These are phyloP conservation scores for Aspergillus egyptiacus DNA, from an alignment of 495 filamentous ascomycete genomes.

Conservation along the genomic window DNA sequence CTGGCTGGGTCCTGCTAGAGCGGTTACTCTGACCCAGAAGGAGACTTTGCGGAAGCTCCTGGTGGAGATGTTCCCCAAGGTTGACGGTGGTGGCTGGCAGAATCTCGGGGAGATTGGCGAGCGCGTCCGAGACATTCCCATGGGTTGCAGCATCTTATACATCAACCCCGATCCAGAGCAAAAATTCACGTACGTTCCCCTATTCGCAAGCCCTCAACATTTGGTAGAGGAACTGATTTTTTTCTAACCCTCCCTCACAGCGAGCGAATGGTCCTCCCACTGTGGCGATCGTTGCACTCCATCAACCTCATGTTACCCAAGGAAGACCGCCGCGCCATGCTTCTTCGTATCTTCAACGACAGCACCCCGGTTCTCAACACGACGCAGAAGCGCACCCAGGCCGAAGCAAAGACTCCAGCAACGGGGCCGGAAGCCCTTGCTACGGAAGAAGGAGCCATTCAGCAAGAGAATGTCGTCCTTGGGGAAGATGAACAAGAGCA, in stretches of 20 bases:
- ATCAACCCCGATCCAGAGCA: conserved; percentile 65
- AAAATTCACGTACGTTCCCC: conserved; percentile 53
- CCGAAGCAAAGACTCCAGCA: conserved; percentile 9
- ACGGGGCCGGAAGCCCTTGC: conserved; percentile 22
- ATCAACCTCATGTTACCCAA: conserved; percentile 97
- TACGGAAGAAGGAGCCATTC: conserved; percentile 34
- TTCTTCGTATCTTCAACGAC: conserved; percentile 86
- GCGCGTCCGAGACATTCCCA: conserved; percentile 67
- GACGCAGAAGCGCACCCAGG: conserved; percentile 40
- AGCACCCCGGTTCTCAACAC: conserved; percentile 56
- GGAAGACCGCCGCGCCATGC: conserved; percentile 88
- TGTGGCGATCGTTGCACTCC: conserved; percentile 83
- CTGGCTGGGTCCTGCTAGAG: conserved; percentile 73
- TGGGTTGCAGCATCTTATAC: conserved; percentile 88
- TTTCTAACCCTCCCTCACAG: too few relatives aligned
- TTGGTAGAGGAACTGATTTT: too few relatives aligned
- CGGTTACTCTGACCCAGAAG: conserved; percentile 67
- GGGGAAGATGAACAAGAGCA: conserved; percentile 38
- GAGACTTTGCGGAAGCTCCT: conserved; percentile 73
- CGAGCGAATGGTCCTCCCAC: conserved; percentile 77
- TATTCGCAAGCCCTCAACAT: not conserved
- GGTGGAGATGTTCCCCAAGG: conserved; percentile 92
- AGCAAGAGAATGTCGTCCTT: conserved; percentile 32
- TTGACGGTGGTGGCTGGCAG: conserved; percentile 60
- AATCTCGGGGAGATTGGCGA: conserved; percentile 81